phyloP scores from a whole-genome alignment of 2,329 filamentous ascomycete genomes.

The Apiospora rasikravindrae region DNA sequence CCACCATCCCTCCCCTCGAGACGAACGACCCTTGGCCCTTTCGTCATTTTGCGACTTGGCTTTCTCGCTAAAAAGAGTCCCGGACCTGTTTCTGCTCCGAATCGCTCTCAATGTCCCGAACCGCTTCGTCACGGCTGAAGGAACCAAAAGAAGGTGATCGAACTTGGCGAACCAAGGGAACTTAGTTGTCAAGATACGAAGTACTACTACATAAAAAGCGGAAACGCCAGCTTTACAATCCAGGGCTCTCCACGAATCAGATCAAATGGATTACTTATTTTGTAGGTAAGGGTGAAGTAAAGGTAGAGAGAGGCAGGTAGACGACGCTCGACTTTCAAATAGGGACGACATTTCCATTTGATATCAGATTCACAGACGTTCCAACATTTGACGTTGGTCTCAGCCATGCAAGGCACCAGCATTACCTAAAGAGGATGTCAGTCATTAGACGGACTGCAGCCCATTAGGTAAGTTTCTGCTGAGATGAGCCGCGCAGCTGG shows the following conservation, averaged over 20 bases:
- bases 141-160: background rate
- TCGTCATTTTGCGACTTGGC: background rate
- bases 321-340: background rate
- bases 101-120: background rate
- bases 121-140: background rate
- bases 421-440: background rate
- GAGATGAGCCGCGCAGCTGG: constrained; percentile 13
- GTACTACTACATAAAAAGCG: background rate
- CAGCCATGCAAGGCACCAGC: background rate
- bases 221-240: background rate
- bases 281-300: background rate
- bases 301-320: background rate
- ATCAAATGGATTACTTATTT: background rate
- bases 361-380: background rate
- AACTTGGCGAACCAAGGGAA: background rate
- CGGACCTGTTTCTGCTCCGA: background rate
- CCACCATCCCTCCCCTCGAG: background rate
- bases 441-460: background rate
- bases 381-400: background rate
- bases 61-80: background rate
- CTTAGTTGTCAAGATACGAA: background rate
- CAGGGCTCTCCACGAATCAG: background rate
- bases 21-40: background rate
- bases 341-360: background rate
- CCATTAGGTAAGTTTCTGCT: background rate